Evolutionary conservation across 148 eudicot genomes (phyloP).

Genomic region (Rhododendron ovatum): DNA sequence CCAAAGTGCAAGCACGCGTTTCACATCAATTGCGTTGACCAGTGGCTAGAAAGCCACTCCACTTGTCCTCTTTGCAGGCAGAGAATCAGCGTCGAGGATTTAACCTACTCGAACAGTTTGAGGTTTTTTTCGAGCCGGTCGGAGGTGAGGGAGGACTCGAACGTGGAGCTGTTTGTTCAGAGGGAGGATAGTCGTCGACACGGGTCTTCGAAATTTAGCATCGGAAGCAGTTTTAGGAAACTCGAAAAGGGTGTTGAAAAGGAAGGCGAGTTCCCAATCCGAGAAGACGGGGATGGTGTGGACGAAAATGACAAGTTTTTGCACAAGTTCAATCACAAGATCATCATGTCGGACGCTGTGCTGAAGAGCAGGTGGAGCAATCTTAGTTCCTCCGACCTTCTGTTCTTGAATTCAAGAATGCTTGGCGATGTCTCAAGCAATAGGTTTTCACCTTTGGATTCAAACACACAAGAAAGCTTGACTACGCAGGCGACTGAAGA

Average conservation of each 20-base stretch:
- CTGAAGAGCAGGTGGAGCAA: conserved; percentile 73
- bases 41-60: conserved; percentile 71
- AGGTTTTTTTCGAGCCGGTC: conserved; percentile 26
- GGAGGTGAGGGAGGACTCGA: conserved; percentile 14
- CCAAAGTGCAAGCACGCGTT: conserved; percentile 85
- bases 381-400: conserved; percentile 65
- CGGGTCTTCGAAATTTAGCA: conserved; percentile 41
- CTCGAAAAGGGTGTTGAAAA: conserved; percentile 3
- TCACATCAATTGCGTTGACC: conserved; percentile 63
- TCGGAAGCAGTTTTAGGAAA: conserved; percentile 46
- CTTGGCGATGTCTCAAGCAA: conserved; percentile 37
- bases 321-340: conserved; percentile 65
- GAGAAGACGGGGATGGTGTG: conserved; percentile 8
- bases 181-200: conserved; percentile 34
- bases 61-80: conserved; percentile 76
- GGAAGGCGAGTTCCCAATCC: conserved; percentile 40
- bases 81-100: conserved; percentile 39
- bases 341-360: conserved; percentile 54
- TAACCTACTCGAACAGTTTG: conserved; percentile 30
- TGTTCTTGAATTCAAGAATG: conserved; percentile 71
- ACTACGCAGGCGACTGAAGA: not conserved
- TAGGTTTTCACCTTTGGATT: conserved; percentile 6
- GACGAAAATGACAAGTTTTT: conserved; percentile 12
- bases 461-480: not conserved
- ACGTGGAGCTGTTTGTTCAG: conserved; percentile 47